phyloP scores from a whole-genome alignment of 2,329 filamentous ascomycete species.

The Colletotrichum acutatum region DNA sequence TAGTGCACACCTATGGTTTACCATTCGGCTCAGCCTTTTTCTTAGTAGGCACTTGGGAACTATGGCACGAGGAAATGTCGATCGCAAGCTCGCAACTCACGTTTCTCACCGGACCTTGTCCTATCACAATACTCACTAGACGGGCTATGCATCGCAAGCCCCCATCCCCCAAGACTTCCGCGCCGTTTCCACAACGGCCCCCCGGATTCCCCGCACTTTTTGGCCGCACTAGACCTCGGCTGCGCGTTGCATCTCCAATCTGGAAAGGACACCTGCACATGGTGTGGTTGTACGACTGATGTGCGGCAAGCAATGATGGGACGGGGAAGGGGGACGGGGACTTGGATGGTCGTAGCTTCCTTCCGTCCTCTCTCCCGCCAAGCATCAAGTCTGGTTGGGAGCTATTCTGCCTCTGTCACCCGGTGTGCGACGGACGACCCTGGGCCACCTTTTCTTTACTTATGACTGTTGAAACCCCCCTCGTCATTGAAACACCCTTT shows the following conservation, averaged over 20 bases:
- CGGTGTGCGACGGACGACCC: background rate
- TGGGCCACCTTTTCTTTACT: background rate
- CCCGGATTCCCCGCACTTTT: constrained; percentile 28
- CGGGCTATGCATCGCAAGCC: background rate
- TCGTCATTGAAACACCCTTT: background rate
- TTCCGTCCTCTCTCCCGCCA: background rate
- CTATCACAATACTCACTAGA: constrained; percentile 12
- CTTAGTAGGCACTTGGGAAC: background rate
- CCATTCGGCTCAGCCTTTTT: background rate
- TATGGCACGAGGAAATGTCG: background rate
- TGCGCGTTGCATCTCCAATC: constrained; percentile 4
- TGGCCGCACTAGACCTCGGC: constrained; percentile 29
- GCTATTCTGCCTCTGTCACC: background rate
- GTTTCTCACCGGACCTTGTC: background rate
- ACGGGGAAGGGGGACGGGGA: background rate
- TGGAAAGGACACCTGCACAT: background rate
- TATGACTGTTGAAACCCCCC: background rate
- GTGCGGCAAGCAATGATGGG: background rate
- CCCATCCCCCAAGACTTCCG: background rate
- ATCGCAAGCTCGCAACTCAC: background rate
- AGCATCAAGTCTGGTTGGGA: background rate
- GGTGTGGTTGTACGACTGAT: background rate
- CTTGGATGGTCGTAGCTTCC: background rate
- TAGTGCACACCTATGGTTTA: background rate
- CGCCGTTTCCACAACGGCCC: background rate